Conservation (phyloP, 2,329 filamentous ascomycete genomes). For the Colletotrichum eleusines region DNA sequence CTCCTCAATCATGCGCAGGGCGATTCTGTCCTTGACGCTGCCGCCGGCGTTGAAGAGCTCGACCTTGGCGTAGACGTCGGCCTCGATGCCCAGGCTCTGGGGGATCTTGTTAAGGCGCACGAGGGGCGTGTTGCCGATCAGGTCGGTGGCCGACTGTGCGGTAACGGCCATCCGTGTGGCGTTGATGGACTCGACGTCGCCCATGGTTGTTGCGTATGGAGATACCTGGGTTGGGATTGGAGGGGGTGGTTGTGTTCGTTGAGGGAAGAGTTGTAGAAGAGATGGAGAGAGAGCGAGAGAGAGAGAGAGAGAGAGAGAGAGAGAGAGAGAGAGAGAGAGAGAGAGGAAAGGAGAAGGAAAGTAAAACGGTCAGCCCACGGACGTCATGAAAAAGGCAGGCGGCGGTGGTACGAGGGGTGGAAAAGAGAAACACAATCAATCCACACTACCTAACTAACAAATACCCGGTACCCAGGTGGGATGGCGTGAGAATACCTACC, state of each 20-base stretch:
- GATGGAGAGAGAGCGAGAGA: background rate
- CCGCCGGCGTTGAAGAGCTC: slow-evolving; percentile 96
- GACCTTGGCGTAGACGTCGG: slow-evolving; percentile 89
- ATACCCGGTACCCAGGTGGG: slow-evolving; percentile 14
- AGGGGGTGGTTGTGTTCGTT: background rate
- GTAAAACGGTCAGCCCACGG: slow-evolving; percentile 14
- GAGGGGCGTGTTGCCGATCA: slow-evolving; percentile 97
- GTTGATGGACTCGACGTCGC: slow-evolving; percentile 40
- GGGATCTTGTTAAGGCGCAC: slow-evolving; percentile 94
- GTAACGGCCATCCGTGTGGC: slow-evolving; percentile 48
- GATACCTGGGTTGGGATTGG: background rate
- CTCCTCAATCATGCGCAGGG: slow-evolving; percentile 96
- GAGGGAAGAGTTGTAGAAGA: background rate
- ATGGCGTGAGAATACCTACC: slow-evolving; percentile 37
- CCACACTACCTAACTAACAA: background rate
- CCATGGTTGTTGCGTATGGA: slow-evolving; percentile 36
- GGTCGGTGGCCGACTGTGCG: slow-evolving; percentile 77
- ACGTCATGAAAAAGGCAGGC: background rate
- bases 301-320: background rate
- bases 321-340: background rate
- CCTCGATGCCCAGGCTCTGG: slow-evolving; percentile 88
- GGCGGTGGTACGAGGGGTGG: no score
- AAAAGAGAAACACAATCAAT: slow-evolving; percentile 41
- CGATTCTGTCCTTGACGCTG: slow-evolving; percentile 95
- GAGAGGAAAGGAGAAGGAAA: background rate